Evolutionary conservation across 2,329 filamentous ascomycete species (phyloP), one percentile per base, ranked within the genome.

Genomic region (Trichophyton equinum): DNA sequence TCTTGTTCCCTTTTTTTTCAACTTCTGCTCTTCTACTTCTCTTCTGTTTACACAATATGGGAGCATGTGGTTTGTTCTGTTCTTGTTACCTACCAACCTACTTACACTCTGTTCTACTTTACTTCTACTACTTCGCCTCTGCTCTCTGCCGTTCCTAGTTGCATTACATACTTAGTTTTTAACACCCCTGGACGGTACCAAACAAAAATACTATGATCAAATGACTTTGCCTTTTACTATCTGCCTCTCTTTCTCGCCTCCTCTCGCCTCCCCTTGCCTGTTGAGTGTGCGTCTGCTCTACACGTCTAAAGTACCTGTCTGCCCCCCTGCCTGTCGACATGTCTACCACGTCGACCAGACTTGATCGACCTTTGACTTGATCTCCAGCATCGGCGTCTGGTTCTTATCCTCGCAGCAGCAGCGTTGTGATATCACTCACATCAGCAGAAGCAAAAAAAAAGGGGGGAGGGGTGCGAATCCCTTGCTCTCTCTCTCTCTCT

Each of bases 11-110:
- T 44, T n/a, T 18, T 44, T 53, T 1, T 27, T 6, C 25, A 1
- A 6, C 25, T 27, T 27, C 25, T 27, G 25, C 33, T 11, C 11
- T 11, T 36, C 33, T 36, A 36, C 33, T 36, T 36, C 33, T 55
- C 22, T 30, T 51, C 30, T 27, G 15, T 55, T 55, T 27, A 55
- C 7, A 27, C 33, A 11, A 55, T 55, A 25, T 55, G 25, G 49
- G 49, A 55, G 49, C 49, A 55, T 55, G 49, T 55, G 49, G 49
- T 55, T 55, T 36, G 49, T 33, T 27, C 33, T 55, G 40, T 53
- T 33, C 15, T 33, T 53, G 49, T 36, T 36, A 36, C 33, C 33
- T 36, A 36, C 33, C 8, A 11, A 36, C 33, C 33, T 27, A 27
- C 25, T 36, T 36, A 11, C 33, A 36, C 8, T 9, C 33, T 55